These are phyloP conservation scores for Populus alba DNA, from an alignment of 345 rosid genomes.

Conservation along the genomic window DNA sequence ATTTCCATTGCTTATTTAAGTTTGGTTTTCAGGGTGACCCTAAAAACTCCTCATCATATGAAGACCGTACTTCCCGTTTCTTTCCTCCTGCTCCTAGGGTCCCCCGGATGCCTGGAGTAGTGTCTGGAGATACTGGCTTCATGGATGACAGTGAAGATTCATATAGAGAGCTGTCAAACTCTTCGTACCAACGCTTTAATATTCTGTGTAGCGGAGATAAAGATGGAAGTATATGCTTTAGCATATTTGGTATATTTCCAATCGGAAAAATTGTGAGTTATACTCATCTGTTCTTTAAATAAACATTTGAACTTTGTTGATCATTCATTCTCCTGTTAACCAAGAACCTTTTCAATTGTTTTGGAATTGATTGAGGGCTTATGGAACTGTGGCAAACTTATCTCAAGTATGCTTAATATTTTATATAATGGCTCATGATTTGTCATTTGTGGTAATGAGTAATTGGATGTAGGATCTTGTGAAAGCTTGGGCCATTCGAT, in stretches of 20 bases:
- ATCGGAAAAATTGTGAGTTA: slow-evolving; percentile 83
- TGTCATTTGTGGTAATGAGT: not conserved
- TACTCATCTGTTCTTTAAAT: not conserved
- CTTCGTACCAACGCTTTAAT: slow-evolving; percentile 78
- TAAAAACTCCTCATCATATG: slow-evolving; percentile 44
- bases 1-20: not conserved
- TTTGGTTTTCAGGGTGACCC: slow-evolving; percentile 43
- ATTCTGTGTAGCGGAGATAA: slow-evolving; percentile 82
- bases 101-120: slow-evolving; percentile 77
- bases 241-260: slow-evolving; percentile 89
- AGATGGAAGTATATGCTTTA: slow-evolving; percentile 81
- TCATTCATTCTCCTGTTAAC: not conserved
- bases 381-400: not conserved
- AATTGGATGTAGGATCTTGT: not conserved
- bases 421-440: not conserved
- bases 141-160: slow-evolving; percentile 83
- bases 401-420: not conserved
- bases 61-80: slow-evolving; percentile 84
- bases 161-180: slow-evolving; percentile 66
- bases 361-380: not conserved
- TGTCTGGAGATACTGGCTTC: slow-evolving; percentile 76
- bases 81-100: slow-evolving; percentile 88
- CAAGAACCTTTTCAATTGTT: not conserved
- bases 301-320: not conserved
- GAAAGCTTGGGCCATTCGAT: not conserved